Conservation (phyloP, 2,329 filamentous ascomycete species). For the Fonsecaea pugnacius region DNA sequence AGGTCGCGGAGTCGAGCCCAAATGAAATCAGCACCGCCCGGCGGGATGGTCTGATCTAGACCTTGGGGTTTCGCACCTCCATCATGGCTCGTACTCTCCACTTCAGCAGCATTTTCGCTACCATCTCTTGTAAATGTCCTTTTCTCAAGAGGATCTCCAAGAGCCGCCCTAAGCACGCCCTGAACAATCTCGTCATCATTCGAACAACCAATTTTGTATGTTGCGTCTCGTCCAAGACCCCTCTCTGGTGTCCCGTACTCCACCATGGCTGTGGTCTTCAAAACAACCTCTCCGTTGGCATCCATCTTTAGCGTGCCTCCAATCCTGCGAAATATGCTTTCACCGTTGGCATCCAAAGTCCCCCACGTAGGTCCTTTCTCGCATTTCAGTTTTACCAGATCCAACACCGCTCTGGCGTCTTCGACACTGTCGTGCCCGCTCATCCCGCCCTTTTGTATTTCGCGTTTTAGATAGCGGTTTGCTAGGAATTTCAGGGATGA, state of each 20-base stretch:
- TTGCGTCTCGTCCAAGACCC: conserved; percentile 62
- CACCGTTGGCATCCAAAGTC: conserved; percentile 73
- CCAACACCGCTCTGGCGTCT: conserved; percentile 86
- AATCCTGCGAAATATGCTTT: conserved; percentile 88
- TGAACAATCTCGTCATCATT: conserved; percentile 63
- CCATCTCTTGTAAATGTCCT: not conserved
- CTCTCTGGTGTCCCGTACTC: conserved; percentile 84
- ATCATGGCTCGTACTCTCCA: not conserved
- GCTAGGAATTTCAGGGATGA: conserved; percentile 87
- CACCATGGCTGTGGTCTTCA: conserved; percentile 63
- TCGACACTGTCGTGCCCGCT: conserved; percentile 89
- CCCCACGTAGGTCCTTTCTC: conserved; percentile 90
- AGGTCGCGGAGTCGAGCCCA: conserved; percentile 67
- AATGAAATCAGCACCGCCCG: conserved; percentile 63
- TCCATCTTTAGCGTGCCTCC: conserved; percentile 57
- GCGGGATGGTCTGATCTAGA: conserved; percentile 45
- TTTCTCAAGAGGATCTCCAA: conserved; percentile 16
- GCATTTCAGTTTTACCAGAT: conserved; percentile 93
- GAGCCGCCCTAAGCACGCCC: conserved; percentile 50
- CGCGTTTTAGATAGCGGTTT: conserved; percentile 80
- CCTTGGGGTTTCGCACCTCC: not conserved
- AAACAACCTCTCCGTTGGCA: conserved; percentile 37
- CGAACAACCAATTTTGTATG: conserved; percentile 60
- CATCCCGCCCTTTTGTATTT: conserved; percentile 81
- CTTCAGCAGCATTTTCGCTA: not conserved